A percentile compares a stretch with the other conserved stretches of the same genome.
These are phyloP conservation scores for Camellia granthamiana DNA, from an alignment of 148 eudicot species.

Conservation along the genomic window DNA sequence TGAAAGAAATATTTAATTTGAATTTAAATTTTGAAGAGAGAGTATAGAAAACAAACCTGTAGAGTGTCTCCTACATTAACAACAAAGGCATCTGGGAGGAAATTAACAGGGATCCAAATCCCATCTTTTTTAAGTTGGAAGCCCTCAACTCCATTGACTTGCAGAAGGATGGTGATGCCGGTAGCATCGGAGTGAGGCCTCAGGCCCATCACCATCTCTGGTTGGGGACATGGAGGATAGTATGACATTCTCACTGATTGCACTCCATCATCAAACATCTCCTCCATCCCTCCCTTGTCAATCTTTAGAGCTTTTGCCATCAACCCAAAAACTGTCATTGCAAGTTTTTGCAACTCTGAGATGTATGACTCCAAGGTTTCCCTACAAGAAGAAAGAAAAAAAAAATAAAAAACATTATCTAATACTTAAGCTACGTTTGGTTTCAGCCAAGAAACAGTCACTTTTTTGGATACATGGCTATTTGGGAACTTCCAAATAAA, in stretches of 20 bases:
- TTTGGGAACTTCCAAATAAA: too few relatives aligned
- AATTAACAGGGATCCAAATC: slow-evolving; percentile 19
- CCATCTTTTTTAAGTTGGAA: slow-evolving; percentile 23
- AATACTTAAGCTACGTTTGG: too few relatives aligned
- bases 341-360: slow-evolving; percentile 19
- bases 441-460: too few relatives aligned
- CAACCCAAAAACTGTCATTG: slow-evolving; percentile 11
- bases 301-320: slow-evolving; percentile 19
- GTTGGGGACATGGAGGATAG: slow-evolving; percentile 20
- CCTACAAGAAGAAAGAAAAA: neutral
- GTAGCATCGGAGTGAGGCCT: slow-evolving; percentile 19
- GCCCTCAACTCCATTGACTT: slow-evolving; percentile 19
- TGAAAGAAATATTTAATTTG: too few relatives aligned
- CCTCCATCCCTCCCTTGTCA: slow-evolving; percentile 12
- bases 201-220: slow-evolving; percentile 12
- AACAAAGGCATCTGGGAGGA: slow-evolving; percentile 13
- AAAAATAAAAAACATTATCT: neutral
- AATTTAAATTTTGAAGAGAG: too few relatives aligned
- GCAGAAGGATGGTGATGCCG: slow-evolving; percentile 20
- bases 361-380: slow-evolving; percentile 19
- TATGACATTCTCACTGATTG: slow-evolving; percentile 23
- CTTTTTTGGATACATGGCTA: too few relatives aligned
- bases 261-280: slow-evolving; percentile 22
- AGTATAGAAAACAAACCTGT: slow-evolving; percentile 7
- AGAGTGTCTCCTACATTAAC: slow-evolving; percentile 24